Evolutionary conservation across 2,329 filamentous ascomycete species (phyloP).

Genomic region (Aspergillus versicolor): DNA sequence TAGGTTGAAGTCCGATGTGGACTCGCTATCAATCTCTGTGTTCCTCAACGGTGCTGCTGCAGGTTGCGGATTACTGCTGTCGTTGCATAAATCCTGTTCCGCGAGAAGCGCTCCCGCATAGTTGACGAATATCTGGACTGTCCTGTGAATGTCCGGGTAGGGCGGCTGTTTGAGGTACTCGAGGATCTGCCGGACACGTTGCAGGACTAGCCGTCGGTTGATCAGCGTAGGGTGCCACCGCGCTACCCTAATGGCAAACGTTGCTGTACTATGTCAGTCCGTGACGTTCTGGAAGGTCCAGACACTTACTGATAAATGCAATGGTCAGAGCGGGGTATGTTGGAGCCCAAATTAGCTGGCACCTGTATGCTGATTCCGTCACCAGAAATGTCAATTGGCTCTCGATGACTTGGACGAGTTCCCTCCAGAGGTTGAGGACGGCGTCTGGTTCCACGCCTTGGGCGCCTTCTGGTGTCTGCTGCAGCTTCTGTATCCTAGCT

Average conservation of each 20-base stretch:
- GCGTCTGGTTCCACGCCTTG: slow-evolving; percentile 25
- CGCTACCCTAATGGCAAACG: slow-evolving; percentile 34
- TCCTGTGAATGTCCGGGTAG: slow-evolving; percentile 39
- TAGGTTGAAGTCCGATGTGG: slow-evolving; percentile 4
- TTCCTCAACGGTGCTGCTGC: not conserved
- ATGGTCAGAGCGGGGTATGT: slow-evolving; percentile 37
- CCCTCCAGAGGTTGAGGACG: slow-evolving; percentile 28
- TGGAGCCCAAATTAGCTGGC: slow-evolving; percentile 34
- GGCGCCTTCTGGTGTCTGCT: slow-evolving; percentile 22
- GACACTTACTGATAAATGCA: slow-evolving; percentile 37
- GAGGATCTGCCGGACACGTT: slow-evolving; percentile 32
- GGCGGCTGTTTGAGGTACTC: slow-evolving; percentile 37
- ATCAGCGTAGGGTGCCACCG: slow-evolving; percentile 35
- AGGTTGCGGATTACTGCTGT: not conserved
- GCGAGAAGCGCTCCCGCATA: slow-evolving; percentile 35
- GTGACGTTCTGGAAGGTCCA: not conserved
- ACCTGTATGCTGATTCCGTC: slow-evolving; percentile 32
- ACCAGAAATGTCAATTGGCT: slow-evolving; percentile 33
- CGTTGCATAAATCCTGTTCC: slow-evolving; percentile 18
- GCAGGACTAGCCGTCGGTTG: slow-evolving; percentile 29
- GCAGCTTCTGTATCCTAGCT: slow-evolving; percentile 36
- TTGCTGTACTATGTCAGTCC: slow-evolving; percentile 21
- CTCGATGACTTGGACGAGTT: slow-evolving; percentile 33
- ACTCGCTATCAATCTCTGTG: not conserved
- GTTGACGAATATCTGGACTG: slow-evolving; percentile 38